Base-by-base conservation (phyloP, 306 rosid genomes). In the Vachellia pachyceras region DNA sequence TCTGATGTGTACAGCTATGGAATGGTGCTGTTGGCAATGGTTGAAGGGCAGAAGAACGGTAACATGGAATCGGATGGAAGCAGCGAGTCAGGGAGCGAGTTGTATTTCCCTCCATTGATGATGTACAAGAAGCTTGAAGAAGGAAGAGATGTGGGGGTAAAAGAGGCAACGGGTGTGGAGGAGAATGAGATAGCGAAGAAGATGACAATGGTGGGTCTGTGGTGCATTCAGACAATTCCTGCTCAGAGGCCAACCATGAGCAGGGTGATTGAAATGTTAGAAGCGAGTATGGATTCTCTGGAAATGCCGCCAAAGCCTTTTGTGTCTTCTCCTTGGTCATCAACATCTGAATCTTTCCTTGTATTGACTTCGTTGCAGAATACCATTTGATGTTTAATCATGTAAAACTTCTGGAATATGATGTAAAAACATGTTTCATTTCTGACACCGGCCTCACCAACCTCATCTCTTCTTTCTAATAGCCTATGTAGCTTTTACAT, bases 231-330 rank as follows among this genome's bases (percentile, higher is more conserved):
- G 66, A 60, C 70, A 18, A 79, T 49, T 25, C 79, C 80, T 36
- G 3, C 7, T 10, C 72, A 82, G 22, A 79, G 84, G 5, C 86
- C 88, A 33, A 69, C 77, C 3, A 85, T 82, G 72, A 79, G 77
- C 66, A 71, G 20, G 55, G 88, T 85, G 58, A 82, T 85, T 49
- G 88, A 85, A 44, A 85, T 86, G 86, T 33, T 86, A 33, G 74
- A 79, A 64, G 89, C 80, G 25, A 76, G 55, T 69, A 14, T 52
- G 25, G 79, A 75, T 22, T 69, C 82, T 37, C 39, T 82, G 52
- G 76, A 70, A 17, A 45, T 71, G 35, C 89, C 86, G 25, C 86
- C 86, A 46, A 86, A 65, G 82, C 89, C 89, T 36, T 1, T 67
- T 6, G 1, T 79, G 36, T 70, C 39, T 64, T 23, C 75, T 74